Percentiles rank a stretch among this genome's conserved stretches.
Evolutionary conservation across 75 land plant species (phyloP).

Genomic region (Sequoia sempervirens): DNA sequence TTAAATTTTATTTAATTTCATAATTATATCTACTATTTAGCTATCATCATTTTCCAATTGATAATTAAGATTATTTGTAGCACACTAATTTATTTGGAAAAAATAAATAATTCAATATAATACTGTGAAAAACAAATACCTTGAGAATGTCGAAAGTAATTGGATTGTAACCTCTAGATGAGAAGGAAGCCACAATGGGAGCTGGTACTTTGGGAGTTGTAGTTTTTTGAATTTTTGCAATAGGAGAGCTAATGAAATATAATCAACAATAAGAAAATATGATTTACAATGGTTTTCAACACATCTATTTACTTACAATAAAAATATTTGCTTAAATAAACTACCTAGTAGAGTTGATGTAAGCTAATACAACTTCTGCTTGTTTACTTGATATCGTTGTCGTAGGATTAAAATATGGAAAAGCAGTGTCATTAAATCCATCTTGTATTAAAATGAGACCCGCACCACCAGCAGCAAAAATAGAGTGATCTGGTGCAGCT

Average conservation of each 20-base stretch:
- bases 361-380: conserved; percentile 6
- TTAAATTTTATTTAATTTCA: too few species aligned
- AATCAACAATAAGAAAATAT: too few species aligned
- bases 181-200: conserved; percentile 33
- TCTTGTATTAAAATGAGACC: conserved; percentile 8
- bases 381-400: not conserved
- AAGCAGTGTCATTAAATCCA: not conserved
- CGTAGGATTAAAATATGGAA: not conserved
- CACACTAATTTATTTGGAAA: too few species aligned
- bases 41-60: too few species aligned
- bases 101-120: too few species aligned
- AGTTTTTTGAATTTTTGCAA: too few species aligned
- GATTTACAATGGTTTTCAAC: too few species aligned
- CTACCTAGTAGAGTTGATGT: conserved; percentile 30
- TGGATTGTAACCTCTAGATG: conserved; percentile 16
- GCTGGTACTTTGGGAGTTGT: conserved; percentile 16
- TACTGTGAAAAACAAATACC: not conserved
- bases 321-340: too few species aligned
- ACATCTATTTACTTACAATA: too few species aligned
- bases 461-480: conserved; percentile 19
- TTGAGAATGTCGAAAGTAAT: conserved; percentile 18
- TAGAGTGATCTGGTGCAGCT: not conserved
- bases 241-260: too few species aligned
- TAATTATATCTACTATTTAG: too few species aligned
- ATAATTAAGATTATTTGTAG: too few species aligned